Conservation (phyloP, 306 rosid genomes). For the Vachellia collinsii region DNA sequence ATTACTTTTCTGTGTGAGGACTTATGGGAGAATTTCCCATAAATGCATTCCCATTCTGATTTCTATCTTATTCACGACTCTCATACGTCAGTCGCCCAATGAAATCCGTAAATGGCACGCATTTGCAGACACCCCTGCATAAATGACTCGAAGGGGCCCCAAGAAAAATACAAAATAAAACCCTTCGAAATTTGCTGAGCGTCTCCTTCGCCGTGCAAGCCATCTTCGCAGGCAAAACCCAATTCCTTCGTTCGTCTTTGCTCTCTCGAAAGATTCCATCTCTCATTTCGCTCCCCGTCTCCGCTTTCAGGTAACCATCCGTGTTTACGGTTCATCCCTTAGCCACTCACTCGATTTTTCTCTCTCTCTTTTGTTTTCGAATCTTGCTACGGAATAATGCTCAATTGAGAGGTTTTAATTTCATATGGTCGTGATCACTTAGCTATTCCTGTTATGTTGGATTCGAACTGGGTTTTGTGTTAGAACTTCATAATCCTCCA, state of each 20-base stretch:
- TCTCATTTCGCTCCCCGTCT: slow-evolving; percentile 33
- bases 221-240: neutral
- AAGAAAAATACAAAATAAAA: neutral
- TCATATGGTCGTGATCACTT: slow-evolving; percentile 1
- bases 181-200: neutral
- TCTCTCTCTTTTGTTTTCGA: neutral
- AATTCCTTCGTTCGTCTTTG: neutral
- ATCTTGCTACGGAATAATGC: slow-evolving; percentile 6
- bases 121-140: neutral
- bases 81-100: neutral
- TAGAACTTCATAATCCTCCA: neutral
- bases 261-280: neutral
- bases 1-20: neutral
- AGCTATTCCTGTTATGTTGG: slow-evolving; percentile 29
- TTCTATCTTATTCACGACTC: neutral
- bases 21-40: neutral
- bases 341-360: neutral
- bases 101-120: neutral
- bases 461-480: slow-evolving; percentile 37
- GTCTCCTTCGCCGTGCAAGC: slow-evolving; percentile 18
- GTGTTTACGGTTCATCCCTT: neutral
- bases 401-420: slow-evolving; percentile 15
- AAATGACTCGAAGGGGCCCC: neutral
- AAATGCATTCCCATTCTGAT: neutral
- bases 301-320: slow-evolving; percentile 38